Evolutionary conservation across 1,284 basidiomycete species (phyloP), one percentile per base, ranked within the genome.

Genomic region (Stygiomarasmius scandens): DNA sequence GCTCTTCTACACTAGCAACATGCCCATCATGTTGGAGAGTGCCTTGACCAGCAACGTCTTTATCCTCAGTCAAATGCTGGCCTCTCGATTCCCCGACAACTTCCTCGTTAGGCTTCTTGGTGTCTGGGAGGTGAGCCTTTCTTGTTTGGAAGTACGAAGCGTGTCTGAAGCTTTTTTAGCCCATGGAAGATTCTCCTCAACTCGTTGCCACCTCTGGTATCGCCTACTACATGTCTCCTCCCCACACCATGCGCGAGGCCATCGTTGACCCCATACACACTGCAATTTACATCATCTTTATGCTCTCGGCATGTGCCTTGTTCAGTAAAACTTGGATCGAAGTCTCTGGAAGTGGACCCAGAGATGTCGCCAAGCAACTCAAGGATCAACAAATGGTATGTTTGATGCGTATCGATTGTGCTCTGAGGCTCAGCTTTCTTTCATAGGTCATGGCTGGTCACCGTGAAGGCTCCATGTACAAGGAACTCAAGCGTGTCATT

Each of bases 271-370:
- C 96, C 2, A 87, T 98, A 69, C 97, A 99, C 79, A 96, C 94
- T 0, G 80, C 85, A 36, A 79, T 98, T 67, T 98, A 99, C 77
- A 89, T 98, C 69, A 77, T 85, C 5, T 98, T 98, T 77, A 97
- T 96, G 76, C 82, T 96, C 60, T 89, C 91, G 32, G 94, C 95
- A 12, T 99, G 96, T 71, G 96, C 96, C 12, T 81, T 98, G 66
- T 98, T 99, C 82, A 96, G 93, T 72, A 98, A 98, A 84, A 97
- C 96, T 3, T 99, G 96, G 96, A 98, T 99, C 68, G 96, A 98
- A 70, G 95, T 98, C 38, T 98, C 95, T 1, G 96, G 96, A 34
- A 92, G 89, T 56, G 95, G 96, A 16, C 96, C 96, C 16, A 81
- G 96, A 54, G 96, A 99, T 66, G 89, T 99, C 55, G 96, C 96